Evolutionary conservation across 176 grass and related monocot species (phyloP), one percentile per base, ranked within the genome.

Genomic region (Carex scoparia): DNA sequence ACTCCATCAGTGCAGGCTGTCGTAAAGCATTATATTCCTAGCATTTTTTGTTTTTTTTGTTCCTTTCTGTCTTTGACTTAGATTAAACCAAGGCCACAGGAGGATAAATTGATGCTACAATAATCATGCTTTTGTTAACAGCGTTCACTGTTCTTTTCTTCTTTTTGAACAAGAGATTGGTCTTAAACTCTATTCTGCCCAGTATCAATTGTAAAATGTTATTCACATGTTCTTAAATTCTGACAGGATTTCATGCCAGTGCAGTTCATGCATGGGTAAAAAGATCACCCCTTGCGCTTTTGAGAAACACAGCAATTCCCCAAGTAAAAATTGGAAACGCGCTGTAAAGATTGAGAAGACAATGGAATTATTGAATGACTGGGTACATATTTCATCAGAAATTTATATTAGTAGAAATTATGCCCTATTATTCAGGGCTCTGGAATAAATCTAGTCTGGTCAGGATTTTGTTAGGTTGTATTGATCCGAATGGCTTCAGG

Each of bases 251-350:
- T 62, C 81, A 76, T 95, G 94, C 86, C 10, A 78, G 64, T 91
- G 94, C 49, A 91, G 76, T 46, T 89, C 87, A 72, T 95, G 94
- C 87, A 91, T 93, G 77, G 69, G 86, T 86, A 89, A 73, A 51
- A 68, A 89, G 65, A 86, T 89, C 86, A 89, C 69, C 69, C 84
- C 86, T 71, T 89, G 86, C 80, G 85, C 90, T 82, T 95, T 89
- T 85, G 91, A 95, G 86, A 93, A 69, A 70, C 94, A 95, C 91
- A 95, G 90, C 76, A 87, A 86, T 13, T 95, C 91, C 85, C 91
- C 83, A 87, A 93, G 87, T 83, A 95, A 95, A 85, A 93, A 95
- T 56, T 95, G 94, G 91, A 95, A 95, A 82, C 86, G 81, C 59
- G 87, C 90, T 68, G 85, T 95, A 88, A 93, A 65, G 83, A 58